These are phyloP conservation scores for Phytophthora nicotianae DNA, from an alignment of 352 stramenopile species.

Conservation along the genomic window DNA sequence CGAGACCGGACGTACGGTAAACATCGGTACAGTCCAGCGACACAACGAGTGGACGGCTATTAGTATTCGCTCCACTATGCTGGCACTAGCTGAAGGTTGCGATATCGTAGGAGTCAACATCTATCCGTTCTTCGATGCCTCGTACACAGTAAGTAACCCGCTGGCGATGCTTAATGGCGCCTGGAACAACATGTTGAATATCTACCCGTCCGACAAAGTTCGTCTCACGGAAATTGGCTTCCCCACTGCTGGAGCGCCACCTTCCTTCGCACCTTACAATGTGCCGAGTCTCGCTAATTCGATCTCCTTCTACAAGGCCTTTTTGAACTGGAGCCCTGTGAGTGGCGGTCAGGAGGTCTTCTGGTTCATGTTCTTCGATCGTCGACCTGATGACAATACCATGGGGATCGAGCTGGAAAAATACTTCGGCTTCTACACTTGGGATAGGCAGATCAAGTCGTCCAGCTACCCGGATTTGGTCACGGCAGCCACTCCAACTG, in stretches of 20 bases:
- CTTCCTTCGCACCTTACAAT: conserved; percentile 44
- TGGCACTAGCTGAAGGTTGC: conserved; percentile 46
- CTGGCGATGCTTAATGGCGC: conserved; percentile 56
- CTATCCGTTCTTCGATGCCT: conserved; percentile 76
- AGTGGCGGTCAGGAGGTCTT: conserved; percentile 58
- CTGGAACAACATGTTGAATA: conserved; percentile 59
- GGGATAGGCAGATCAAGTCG: conserved; percentile 40
- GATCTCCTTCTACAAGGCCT: conserved; percentile 61
- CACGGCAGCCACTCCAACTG: conserved; percentile 9
- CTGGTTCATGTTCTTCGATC: conserved; percentile 88
- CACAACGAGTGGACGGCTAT: conserved; percentile 62
- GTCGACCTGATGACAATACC: conserved; percentile 50
- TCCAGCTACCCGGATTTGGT: conserved; percentile 44
- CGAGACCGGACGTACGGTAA: conserved; percentile 42
- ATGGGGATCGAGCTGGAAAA: conserved; percentile 59
- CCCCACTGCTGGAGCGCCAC: conserved; percentile 48
- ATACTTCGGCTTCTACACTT: conserved; percentile 82
- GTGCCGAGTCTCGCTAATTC: conserved; percentile 58
- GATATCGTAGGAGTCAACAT: conserved; percentile 87
- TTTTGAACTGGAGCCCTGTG: conserved; percentile 62
- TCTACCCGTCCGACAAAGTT: conserved; percentile 60
- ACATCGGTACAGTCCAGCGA: conserved; percentile 77
- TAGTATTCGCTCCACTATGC: conserved; percentile 40
- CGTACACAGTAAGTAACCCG: conserved; percentile 52
- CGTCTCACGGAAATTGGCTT: conserved; percentile 72